phyloP scores from a whole-genome alignment of 2,329 filamentous ascomycete species.

The Trichothecium roseum region DNA sequence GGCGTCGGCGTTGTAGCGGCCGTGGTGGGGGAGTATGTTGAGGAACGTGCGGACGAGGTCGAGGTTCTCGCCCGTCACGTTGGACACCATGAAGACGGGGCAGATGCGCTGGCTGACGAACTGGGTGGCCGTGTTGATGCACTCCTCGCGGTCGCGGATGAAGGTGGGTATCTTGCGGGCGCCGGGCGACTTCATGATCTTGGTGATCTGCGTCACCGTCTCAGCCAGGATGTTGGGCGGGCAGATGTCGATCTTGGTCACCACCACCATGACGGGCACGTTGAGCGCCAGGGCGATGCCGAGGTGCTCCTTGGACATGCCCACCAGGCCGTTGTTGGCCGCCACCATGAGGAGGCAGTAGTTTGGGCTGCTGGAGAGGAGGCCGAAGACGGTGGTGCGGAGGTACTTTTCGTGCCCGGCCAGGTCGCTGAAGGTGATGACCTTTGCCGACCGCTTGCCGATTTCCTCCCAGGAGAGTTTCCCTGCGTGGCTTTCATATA shows the following conservation, averaged over 20 bases:
- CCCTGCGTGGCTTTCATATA: conserved; percentile 18
- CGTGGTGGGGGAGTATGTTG: conserved; percentile 90
- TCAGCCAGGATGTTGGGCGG: conserved; percentile 91
- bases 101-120: conserved; percentile 94
- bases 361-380: conserved; percentile 89
- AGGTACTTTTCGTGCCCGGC: conserved; percentile 94
- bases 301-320: conserved; percentile 97
- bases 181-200: conserved; percentile 87
- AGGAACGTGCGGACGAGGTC: conserved; percentile 87
- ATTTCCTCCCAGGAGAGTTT: conserved; percentile 95
- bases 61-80: conserved; percentile 86
- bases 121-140: conserved; percentile 89
- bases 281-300: conserved; percentile 91
- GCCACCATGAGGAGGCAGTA: conserved; percentile 98
- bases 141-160: conserved; percentile 83
- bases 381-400: conserved; percentile 89
- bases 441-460: conserved; percentile 86
- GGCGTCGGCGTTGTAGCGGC: conserved; percentile 78
- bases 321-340: conserved; percentile 91
- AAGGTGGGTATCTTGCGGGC: conserved; percentile 94
- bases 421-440: conserved; percentile 91
- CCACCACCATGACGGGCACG: conserved; percentile 93
- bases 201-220: conserved; percentile 82
- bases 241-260: conserved; percentile 98
- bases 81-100: conserved; percentile 95